Evolutionary conservation across 805 yeast species (phyloP), one percentile per base, ranked within the genome.

Genomic region (Lipomyces yamadae): DNA sequence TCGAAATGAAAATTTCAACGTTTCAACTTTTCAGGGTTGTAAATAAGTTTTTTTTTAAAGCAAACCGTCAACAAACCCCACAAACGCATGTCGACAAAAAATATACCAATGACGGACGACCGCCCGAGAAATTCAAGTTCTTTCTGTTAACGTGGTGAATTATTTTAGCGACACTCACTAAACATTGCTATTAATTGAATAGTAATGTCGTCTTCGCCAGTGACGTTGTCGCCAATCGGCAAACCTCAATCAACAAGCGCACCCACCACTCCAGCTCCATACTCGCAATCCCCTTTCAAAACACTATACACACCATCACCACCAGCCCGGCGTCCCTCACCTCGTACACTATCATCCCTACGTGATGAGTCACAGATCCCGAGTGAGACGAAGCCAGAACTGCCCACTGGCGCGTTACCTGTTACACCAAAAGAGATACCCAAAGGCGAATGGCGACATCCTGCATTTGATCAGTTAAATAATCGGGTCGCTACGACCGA

Each of bases 401-500:
- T 35, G 15, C 65, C 65, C 4, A 67, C 68, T 18, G 64, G 64
- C 7, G 52, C 67, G 54, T 42, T 52, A 32, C 63, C 66, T 2
- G 62, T 57, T 29, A 61, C 70, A n/a, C 67, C 70, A 30, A 29
- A 15, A 3, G 66, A 64, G 11, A 45, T 61, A 4, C 74, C 74
- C 10, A 72, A 63, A 5, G 74, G 74, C 10, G 45, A 56, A 66
- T 72, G 74, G 74, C 61, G 70, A 18, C 74, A 72, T 62, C 74
- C 74, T 3, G 66, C 73, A 6, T 65, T 72, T 35, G 71, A 67
- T 42, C 67, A 62, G 24, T 45, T 70, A 13, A 72, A 72, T 33
- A 29, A 56, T 15, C 65, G 74, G 29, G 37, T 66, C 8, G 39
- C 55, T n/a, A 50, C 39, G 37, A 65, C 54, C 18, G 69, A 64